Evolutionary conservation across 805 yeast genomes (phyloP), one percentile per base, ranked within the genome.

Genomic region (Hanseniaspora guilliermondii): DNA sequence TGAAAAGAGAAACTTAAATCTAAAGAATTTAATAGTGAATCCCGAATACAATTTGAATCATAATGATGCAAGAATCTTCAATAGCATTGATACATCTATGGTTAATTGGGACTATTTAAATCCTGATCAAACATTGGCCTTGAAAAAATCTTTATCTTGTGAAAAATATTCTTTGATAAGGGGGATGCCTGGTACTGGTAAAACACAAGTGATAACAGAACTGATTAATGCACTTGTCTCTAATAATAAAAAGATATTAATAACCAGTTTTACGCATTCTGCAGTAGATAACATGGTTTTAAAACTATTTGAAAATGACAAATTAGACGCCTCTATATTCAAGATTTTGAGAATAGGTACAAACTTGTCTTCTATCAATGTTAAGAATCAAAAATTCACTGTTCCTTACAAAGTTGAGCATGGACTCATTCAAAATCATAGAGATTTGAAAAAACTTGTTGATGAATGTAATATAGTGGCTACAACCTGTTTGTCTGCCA

Each of bases 151-250:
- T 0, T 64, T 87, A 47, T 66, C 74, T 16, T 76, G 93, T 0
- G 65, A 80, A 53, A 95, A 89, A 64, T 93, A 86, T 63, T 73
- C 89, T 4, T 71, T 93, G 60, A 77, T 93, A 19, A 69, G 91
- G 57, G 98, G 98, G 0, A 93, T 93, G 98, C 98, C 98, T 0
- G 98, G 98, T 3, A 93, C 97, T 0, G 98, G 96, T 9, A 87
- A 87, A 63, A 87, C 96, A 1, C 87, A 97, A 0, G 85, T 89
- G 0, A 88, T 93, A 53, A 84, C 94, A 0, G 80, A 82, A 46
- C 62, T 93, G 17, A 82, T 89, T 42, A 73, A 76, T 56, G 70
- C 76, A 40, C 64, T 93, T 30, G 83, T 82, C 3, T 30, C 61
- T 2, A 67, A 69, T 1, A 73, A 75, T 47, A 80, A 78, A 1